Conservation (phyloP, 345 rosid genomes). For the Aethionema arabicum region DNA sequence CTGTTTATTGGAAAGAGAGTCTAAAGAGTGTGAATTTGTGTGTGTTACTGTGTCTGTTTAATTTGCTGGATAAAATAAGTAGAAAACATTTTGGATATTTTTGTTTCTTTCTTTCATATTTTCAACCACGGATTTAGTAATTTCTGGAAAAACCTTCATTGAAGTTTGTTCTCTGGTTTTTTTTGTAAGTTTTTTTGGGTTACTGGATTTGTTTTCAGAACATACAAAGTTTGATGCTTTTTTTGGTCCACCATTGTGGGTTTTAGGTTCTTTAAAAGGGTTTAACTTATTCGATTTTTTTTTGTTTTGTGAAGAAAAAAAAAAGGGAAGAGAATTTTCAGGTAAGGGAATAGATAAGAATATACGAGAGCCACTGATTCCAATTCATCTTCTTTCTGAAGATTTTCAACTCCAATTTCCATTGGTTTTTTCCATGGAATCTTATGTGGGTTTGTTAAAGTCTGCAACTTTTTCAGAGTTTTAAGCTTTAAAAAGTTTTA, state of each 20-base stretch:
- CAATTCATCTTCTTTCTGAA: constrained; percentile 47
- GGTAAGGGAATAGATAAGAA: constrained; percentile 35
- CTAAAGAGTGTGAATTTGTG: constrained; percentile 9
- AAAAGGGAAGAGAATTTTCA: constrained; percentile 9
- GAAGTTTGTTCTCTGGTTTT: constrained; percentile 17
- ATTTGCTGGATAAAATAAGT: constrained; percentile 25
- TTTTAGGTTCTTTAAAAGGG: background rate
- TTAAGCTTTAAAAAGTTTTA: constrained; percentile 34
- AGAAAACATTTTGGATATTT: constrained; percentile 26
- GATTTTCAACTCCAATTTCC: constrained; percentile 39
- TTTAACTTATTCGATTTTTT: background rate
- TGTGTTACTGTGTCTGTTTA: constrained; percentile 16
- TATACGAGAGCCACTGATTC: constrained; percentile 41
- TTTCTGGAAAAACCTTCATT: constrained; percentile 2
- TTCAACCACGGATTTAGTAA: constrained; percentile 27
- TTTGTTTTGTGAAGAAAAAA: constrained; percentile 12
- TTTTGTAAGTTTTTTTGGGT: constrained; percentile 1
- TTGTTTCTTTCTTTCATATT: constrained; percentile 28
- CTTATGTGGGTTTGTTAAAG: constrained; percentile 29
- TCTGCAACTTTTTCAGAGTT: constrained; percentile 10
- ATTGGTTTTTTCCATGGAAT: constrained; percentile 33
- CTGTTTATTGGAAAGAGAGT: constrained; percentile 35
- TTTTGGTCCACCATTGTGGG: constrained; percentile 18
- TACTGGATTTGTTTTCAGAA: constrained; percentile 17
- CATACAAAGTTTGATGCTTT: constrained; percentile 24